Base-by-base conservation (phyloP, 2,329 filamentous ascomycete species). In the Trichoderma lentiforme region DNA sequence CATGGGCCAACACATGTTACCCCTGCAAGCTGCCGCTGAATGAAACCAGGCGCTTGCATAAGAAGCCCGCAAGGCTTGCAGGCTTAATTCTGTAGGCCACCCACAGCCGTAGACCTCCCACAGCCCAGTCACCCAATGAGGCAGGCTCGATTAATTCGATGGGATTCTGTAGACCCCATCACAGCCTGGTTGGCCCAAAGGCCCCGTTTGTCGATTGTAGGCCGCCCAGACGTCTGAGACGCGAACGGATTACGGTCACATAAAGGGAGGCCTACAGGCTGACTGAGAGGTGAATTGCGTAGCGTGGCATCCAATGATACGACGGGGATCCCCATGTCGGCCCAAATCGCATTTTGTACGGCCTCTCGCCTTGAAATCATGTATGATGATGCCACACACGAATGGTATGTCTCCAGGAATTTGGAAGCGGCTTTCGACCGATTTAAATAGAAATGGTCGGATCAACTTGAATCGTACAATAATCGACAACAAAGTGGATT, bases 1-100 rank as follows among this genome's bases (percentile, higher is more conserved):
- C 68, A 30, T 28, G 43, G 43, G 30, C 60, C 60, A 71, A 71
- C 68, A 71, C 60, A 71, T 71, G 47, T 71, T 58, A 67, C 26
- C 30, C 30, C 60, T 64, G 47, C 68, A 71, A 18, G 47, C 47
- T 18, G 47, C 68, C 43, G 24, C 68, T 57, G 24, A n/a, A 51
- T 64, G 30, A 39, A 63, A 51, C 28, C 26, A 26, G 66, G 24
- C 18, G 65, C 56, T 34, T 70, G 57, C 64, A 67, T 43, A 34
- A 34, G 28, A 57, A 28, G 4, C 57, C 36, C 24, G 66, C 58
- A 70, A 30, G 47, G 60, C 26, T 30, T 36, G 43, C 43, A 30
- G 28, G 21, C 43, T 56, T 28, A 53, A 43, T n/a, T 21, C 36
- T n/a, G 34, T 58, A 28, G 56, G 56, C 65, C 53, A 28, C 65